Conservation (phyloP, 495 filamentous ascomycete species). For the Elasticomyces elasticus region DNA sequence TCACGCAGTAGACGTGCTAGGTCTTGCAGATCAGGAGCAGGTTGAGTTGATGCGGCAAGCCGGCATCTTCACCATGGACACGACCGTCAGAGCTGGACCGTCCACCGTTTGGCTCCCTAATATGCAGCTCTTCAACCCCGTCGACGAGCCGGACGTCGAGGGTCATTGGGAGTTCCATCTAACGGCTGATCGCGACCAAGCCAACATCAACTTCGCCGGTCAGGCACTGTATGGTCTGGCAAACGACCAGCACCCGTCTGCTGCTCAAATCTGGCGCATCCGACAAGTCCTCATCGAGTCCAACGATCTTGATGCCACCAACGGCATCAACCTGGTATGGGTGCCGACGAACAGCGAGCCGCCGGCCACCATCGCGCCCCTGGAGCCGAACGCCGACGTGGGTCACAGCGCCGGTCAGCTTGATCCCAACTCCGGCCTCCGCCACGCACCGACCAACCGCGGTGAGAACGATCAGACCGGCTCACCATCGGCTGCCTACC, state of each 20-base stretch:
- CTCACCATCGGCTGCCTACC: background rate
- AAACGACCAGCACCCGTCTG: background rate
- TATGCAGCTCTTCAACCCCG: background rate
- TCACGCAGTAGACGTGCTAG: background rate
- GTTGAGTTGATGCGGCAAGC: background rate
- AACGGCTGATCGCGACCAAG: background rate
- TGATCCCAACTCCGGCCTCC: background rate
- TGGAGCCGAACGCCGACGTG: background rate
- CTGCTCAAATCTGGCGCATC: background rate
- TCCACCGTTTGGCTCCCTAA: background rate
- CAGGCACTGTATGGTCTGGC: background rate
- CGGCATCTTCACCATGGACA: background rate
- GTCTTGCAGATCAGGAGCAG: background rate
- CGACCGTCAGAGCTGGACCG: background rate
- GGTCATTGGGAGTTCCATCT: constrained; percentile 1
- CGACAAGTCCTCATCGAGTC: background rate
- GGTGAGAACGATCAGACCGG: constrained; percentile 13
- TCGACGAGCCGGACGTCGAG: background rate
- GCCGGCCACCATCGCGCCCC: background rate
- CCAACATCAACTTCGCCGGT: constrained; percentile 5
- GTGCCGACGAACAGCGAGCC: background rate
- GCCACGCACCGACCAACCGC: constrained; percentile 5
- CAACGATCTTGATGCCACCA: background rate
- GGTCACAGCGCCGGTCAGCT: background rate
- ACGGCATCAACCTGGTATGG: constrained; percentile 3